Evolutionary conservation across 306 rosid species (phyloP).

Genomic region (Pyrus pyrifolia): DNA sequence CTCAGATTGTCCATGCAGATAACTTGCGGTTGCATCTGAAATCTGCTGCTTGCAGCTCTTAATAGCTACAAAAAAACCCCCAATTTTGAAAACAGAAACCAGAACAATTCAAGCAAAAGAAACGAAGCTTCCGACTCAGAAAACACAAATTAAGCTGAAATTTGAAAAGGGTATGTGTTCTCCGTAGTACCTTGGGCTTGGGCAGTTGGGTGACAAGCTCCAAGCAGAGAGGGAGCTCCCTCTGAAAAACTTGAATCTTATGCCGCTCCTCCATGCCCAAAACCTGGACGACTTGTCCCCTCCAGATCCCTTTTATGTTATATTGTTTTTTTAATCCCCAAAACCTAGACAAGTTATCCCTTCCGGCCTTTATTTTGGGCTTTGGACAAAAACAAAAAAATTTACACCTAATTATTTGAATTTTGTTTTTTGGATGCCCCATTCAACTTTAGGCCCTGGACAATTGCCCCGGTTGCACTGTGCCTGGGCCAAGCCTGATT

Average conservation of each 20-base stretch:
- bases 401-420: no score
- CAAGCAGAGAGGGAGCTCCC: conserved; percentile 78
- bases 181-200: conserved; percentile 25
- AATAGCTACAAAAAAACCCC: conserved; percentile 40
- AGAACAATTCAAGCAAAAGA: background rate
- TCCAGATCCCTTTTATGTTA: no score
- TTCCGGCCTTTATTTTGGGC: no score
- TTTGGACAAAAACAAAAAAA: no score
- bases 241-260: conserved; percentile 63
- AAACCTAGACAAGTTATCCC: no score
- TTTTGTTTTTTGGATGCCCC: no score
- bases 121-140: background rate
- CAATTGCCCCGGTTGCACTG: no score
- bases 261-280: conserved; percentile 47
- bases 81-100: background rate
- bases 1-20: conserved; percentile 62
- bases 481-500: no score
- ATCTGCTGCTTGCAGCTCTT: conserved; percentile 54
- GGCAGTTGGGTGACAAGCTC: conserved; percentile 55
- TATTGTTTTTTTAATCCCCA: no score
- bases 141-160: conserved; percentile 4
- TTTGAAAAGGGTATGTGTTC: background rate
- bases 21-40: conserved; percentile 52
- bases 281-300: conserved; percentile 24
- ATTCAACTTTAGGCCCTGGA: no score